phyloP scores from a whole-genome alignment of 106 monocot genomes.

The Phalaenopsis equestris region DNA sequence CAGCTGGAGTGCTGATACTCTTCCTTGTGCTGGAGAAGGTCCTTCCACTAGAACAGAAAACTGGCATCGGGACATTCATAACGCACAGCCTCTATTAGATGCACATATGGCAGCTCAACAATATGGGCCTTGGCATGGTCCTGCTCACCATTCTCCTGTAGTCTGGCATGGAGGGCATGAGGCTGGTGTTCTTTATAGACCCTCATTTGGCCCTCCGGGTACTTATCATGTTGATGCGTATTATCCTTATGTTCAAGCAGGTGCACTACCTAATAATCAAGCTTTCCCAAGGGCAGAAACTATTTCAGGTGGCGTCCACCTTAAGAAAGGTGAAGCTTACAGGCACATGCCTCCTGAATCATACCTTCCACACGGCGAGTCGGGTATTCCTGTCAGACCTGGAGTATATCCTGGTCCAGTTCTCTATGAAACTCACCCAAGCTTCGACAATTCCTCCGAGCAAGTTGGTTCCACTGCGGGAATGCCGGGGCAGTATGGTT shows the following conservation, averaged over 20 bases:
- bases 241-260: conserved; percentile 41
- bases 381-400: conserved; percentile 44
- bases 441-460: conserved; percentile 21
- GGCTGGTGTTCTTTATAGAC: conserved; percentile 45
- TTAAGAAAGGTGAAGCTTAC: conserved; percentile 41
- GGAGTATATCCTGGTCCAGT: conserved; percentile 44
- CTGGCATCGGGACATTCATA: conserved; percentile 40
- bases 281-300: conserved; percentile 31
- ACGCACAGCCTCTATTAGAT: conserved; percentile 22
- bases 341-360: conserved; percentile 38
- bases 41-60: conserved; percentile 20
- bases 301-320: conserved; percentile 32
- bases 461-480: conserved; percentile 22
- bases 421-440: conserved; percentile 43
- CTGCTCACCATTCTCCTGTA: conserved; percentile 40
- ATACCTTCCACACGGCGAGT: conserved; percentile 30
- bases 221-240: conserved; percentile 47
- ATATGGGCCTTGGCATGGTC: conserved; percentile 55
- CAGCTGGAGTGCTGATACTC: conserved; percentile 30
- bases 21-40: conserved; percentile 13
- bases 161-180: conserved; percentile 55
- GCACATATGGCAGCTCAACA: conserved; percentile 30
- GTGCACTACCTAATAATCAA: conserved; percentile 29
- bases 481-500: conserved; percentile 16
- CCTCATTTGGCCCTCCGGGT: conserved; percentile 39